Evolutionary conservation across 208 protist species (phyloP).

Genomic region (Spironucleus salmonicida): DNA sequence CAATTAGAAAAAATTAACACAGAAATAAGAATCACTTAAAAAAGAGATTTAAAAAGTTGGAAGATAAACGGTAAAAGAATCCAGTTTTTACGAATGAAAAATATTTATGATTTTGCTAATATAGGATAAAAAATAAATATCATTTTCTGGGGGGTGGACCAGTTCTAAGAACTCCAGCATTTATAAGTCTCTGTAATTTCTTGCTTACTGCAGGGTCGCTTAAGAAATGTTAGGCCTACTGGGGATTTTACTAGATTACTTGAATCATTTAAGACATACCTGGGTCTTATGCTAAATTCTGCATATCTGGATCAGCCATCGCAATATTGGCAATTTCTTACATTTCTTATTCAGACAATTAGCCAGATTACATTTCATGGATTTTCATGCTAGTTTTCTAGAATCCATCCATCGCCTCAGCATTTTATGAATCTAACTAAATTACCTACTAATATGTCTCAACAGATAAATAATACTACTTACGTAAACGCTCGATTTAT

Average conservation of each 20-base stretch:
- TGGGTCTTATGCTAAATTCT: conserved; percentile 20
- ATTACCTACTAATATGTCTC: conserved; percentile 8
- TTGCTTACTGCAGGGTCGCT: neutral
- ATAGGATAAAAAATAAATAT: too few relatives aligned
- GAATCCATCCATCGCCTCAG: conserved; percentile 18
- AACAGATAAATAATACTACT: conserved; percentile 12
- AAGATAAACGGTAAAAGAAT: too few relatives aligned
- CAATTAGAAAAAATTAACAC: too few relatives aligned
- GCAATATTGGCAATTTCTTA: conserved; percentile 12
- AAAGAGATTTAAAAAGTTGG: too few relatives aligned
- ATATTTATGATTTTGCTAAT: too few relatives aligned
- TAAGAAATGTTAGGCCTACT: neutral
- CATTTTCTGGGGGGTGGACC: too few relatives aligned
- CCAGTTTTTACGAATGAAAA: too few relatives aligned
- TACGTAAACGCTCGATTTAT: conserved; percentile 15
- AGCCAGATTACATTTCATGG: neutral
- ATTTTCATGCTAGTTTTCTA: conserved; percentile 18
- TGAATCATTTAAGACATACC: conserved; percentile 7
- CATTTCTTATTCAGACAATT: neutral
- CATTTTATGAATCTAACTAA: neutral
- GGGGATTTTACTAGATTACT: conserved; percentile 19
- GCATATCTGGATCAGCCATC: conserved; percentile 19
- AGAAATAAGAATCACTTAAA: too few relatives aligned
- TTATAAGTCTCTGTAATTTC: conserved; percentile 9
- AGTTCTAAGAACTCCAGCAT: conserved; percentile 7